These are phyloP conservation scores for Effrenium voratum DNA, from an alignment of 73 alveolate genomes.

Conservation along the genomic window DNA sequence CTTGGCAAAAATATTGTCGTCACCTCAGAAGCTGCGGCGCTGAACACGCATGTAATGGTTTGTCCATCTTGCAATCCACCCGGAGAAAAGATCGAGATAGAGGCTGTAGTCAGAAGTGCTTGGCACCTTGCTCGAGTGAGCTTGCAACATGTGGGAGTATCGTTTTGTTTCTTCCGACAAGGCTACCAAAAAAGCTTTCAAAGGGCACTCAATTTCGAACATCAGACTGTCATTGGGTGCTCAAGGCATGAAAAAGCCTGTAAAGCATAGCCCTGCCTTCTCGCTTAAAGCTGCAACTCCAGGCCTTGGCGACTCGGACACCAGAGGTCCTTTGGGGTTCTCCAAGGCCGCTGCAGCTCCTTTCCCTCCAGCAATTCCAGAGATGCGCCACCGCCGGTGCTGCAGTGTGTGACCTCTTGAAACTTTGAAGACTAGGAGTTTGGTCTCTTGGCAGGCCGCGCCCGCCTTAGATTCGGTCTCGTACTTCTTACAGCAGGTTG, in stretches of 20 bases:
- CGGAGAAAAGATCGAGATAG: not conserved
- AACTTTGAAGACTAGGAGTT: not conserved
- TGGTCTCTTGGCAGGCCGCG: not conserved
- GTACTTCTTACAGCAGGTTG: constrained; percentile 87
- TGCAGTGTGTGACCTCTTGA: constrained; percentile 94
- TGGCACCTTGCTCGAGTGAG: constrained; percentile 12
- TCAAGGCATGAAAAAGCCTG: no score
- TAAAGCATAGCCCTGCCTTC: not conserved
- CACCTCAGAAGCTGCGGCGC: constrained; percentile 1
- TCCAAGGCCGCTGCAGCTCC: constrained; percentile 86
- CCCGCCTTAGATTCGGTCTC: constrained; percentile 64
- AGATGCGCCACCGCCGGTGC: constrained; percentile 97
- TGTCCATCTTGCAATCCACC: no score
- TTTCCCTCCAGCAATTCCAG: constrained; percentile 97
- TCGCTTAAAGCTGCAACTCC: constrained; percentile 60
- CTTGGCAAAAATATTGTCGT: constrained; percentile 68
- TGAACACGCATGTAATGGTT: no score
- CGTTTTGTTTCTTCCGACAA: no score
- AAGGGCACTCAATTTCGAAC: no score
- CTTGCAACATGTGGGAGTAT: no score
- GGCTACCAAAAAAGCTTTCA: not conserved
- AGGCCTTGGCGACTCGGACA: constrained; percentile 33
- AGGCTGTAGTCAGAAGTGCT: constrained; percentile 53
- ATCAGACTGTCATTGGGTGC: no score
- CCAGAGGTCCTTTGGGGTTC: constrained; percentile 95